Conservation (phyloP, 768 basidiomycete species). For the Leccinellum luteum region DNA sequence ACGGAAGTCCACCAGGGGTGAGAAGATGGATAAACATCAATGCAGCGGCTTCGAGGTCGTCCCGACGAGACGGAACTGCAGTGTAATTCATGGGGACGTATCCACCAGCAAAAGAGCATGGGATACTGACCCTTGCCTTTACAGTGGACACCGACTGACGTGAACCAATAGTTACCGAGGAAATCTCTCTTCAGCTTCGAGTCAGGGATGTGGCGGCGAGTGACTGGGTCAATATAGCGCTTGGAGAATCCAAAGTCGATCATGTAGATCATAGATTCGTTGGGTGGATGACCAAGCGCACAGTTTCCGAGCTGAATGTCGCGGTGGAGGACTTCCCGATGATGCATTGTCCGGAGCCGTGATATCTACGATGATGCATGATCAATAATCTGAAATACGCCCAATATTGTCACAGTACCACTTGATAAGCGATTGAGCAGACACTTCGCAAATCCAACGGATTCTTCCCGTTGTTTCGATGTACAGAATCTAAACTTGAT, state of each 20-base stretch:
- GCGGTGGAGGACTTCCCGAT: constrained; percentile 67
- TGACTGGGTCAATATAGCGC: constrained; percentile 64
- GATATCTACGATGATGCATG: constrained; percentile 47
- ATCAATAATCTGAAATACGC: constrained; percentile 7
- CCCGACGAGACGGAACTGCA: constrained; percentile 72
- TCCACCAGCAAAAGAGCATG: constrained; percentile 11
- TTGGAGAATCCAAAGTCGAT: constrained; percentile 88
- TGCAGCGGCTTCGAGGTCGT: constrained; percentile 75
- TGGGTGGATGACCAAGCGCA: constrained; percentile 56
- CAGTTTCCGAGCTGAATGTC: constrained; percentile 82
- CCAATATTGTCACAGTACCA: constrained; percentile 44
- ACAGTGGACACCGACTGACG: constrained; percentile 75
- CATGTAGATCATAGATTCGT: constrained; percentile 68
- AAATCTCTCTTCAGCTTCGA: constrained; percentile 68
- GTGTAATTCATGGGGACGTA: constrained; percentile 20
- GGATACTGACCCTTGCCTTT: constrained; percentile 59
- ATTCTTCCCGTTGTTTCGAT: constrained; percentile 52
- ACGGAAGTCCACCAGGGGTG: constrained; percentile 70
- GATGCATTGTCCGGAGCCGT: constrained; percentile 75
- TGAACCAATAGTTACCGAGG: constrained; percentile 85
- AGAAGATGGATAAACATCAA: constrained; percentile 80
- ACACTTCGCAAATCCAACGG: constrained; percentile 69
- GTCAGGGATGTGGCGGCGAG: constrained; percentile 69
- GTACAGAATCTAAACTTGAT: constrained; percentile 61
- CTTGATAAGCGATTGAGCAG: constrained; percentile 73